Conservation (phyloP, 768 basidiomycete species). For the Gloeopeniophorella convolvens region DNA sequence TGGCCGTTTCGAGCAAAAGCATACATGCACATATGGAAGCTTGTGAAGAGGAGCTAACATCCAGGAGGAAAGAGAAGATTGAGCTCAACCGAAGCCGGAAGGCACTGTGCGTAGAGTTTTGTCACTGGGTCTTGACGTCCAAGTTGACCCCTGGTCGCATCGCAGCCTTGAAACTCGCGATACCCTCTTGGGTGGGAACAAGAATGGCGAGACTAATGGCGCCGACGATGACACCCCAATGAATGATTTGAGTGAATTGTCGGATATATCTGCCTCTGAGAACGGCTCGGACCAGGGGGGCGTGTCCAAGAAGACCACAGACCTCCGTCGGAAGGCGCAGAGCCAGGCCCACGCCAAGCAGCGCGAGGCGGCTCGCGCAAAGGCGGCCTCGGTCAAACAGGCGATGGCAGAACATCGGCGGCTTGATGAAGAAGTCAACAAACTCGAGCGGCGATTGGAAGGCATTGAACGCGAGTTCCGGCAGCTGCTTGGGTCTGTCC, state of each 20-base stretch:
- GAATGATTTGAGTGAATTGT: constrained; percentile 66
- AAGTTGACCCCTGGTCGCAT: too few species aligned
- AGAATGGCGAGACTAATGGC: constrained; percentile 35
- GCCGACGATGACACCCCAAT: constrained; percentile 51
- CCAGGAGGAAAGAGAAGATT: constrained; percentile 90
- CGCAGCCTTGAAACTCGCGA: constrained; percentile 70
- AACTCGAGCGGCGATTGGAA: constrained; percentile 73
- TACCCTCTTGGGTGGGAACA: constrained; percentile 47
- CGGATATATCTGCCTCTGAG: constrained; percentile 61
- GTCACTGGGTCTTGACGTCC: too few species aligned
- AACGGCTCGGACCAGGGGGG: constrained; percentile 44
- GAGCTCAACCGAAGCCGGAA: constrained; percentile 90
- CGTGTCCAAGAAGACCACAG: constrained; percentile 28
- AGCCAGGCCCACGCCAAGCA: constrained; percentile 65
- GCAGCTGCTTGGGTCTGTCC: constrained; percentile 74
- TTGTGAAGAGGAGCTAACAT: constrained; percentile 84
- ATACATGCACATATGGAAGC: constrained; percentile 87
- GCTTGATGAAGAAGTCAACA: constrained; percentile 83
- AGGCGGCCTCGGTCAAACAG: constrained; percentile 74
- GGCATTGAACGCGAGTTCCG: constrained; percentile 92
- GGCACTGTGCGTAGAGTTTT: constrained; percentile 67
- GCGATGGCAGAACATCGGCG: constrained; percentile 78
- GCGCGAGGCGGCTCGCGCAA: constrained; percentile 70
- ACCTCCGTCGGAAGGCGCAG: constrained; percentile 44
- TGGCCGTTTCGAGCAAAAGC: constrained; percentile 84